phyloP scores from a whole-genome alignment of 345 rosid genomes.

The Eucalyptus guilfoylei region DNA sequence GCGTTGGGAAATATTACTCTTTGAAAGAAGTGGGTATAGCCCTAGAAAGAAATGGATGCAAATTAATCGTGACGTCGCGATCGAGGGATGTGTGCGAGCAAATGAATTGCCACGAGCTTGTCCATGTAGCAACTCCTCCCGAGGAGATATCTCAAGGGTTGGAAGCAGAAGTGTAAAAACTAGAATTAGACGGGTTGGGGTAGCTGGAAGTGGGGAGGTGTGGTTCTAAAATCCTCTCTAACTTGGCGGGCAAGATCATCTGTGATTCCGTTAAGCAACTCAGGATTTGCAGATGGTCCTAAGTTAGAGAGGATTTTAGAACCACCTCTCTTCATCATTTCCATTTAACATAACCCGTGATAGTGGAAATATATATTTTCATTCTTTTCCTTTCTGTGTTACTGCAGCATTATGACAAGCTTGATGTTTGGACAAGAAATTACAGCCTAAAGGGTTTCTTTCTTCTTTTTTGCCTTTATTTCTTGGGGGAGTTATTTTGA shows the following conservation, averaged over 20 bases:
- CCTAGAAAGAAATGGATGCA: neutral
- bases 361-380: too few relatives aligned
- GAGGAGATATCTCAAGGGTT: neutral
- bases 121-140: neutral
- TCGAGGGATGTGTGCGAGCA: neutral
- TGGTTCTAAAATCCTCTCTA: too few relatives aligned
- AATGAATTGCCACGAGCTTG: neutral
- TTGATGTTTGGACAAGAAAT: neutral
- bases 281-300: neutral
- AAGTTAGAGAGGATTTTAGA: neutral
- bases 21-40: neutral
- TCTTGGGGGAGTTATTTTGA: neutral
- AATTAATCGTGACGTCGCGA: neutral
- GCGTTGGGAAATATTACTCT: neutral
- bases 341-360: neutral
- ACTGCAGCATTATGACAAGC: neutral
- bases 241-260: neutral
- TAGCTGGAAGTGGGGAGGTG: neutral
- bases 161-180: neutral
- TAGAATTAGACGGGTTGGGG: neutral
- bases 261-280: neutral
- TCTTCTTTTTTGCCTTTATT: neutral
- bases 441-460: neutral
- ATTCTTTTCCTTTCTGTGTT: too few relatives aligned
- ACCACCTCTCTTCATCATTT: neutral